These are phyloP conservation scores for Przewalskia tangutica DNA, from an alignment of 257 asterid species.

Conservation along the genomic window DNA sequence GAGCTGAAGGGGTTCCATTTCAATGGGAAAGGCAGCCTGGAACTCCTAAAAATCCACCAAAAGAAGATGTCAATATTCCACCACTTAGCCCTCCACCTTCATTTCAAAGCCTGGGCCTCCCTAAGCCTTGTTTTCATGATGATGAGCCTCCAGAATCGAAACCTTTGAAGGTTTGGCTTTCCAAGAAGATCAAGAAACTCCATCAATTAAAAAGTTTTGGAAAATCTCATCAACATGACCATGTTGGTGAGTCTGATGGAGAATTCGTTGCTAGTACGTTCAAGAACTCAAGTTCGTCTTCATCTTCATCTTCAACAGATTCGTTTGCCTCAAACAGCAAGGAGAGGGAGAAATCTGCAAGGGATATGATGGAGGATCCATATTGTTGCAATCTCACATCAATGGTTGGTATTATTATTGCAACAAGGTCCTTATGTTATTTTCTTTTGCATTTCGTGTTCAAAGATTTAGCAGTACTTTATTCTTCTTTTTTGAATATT, in stretches of 20 bases:
- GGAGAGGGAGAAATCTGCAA: conserved; percentile 13
- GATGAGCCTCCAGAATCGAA: neutral
- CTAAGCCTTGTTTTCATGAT: conserved; percentile 34
- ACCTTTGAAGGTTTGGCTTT: conserved; percentile 13
- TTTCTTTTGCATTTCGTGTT: neutral
- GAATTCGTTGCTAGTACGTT: conserved; percentile 10
- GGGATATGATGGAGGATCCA: conserved; percentile 20
- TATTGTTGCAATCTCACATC: conserved; percentile 38
- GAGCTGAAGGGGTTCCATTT: conserved; percentile 60
- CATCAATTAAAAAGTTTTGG: neutral
- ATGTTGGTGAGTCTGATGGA: conserved; percentile 28
- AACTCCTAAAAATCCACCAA: conserved; percentile 41
- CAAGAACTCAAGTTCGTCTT: conserved; percentile 26
- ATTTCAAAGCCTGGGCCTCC: conserved; percentile 38
- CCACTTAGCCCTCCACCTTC: conserved; percentile 65
- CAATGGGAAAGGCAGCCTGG: conserved; percentile 78
- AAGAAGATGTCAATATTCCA: conserved; percentile 24
- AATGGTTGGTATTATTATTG: conserved; percentile 33
- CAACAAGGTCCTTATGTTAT: neutral
- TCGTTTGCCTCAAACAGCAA: conserved; percentile 16
- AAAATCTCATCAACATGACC: neutral
- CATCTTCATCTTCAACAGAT: conserved; percentile 20
- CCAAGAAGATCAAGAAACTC: conserved; percentile 13
- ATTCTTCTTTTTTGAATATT: neutral
- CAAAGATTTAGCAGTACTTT: neutral